Conservation (phyloP, 345 rosid species). For the Passiflora organensis region DNA sequence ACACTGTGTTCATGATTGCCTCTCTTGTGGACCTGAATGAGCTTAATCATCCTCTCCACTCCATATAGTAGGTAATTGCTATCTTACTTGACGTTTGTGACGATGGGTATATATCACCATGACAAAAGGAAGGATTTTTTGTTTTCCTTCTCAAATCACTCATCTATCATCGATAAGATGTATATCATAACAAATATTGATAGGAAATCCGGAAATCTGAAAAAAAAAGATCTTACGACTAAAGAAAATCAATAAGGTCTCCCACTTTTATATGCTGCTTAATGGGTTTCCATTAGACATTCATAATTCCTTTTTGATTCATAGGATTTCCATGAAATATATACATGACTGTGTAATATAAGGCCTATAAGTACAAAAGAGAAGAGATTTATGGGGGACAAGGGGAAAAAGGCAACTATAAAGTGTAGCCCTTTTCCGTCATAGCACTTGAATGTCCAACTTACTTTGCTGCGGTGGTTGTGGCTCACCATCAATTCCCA, state of each 20-base stretch:
- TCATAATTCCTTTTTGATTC: slow-evolving; percentile 6
- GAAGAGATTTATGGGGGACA: background rate
- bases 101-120: too few relatives aligned
- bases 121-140: too few relatives aligned
- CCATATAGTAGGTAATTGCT: too few relatives aligned
- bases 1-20: slow-evolving; percentile 4
- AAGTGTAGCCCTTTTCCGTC: slow-evolving; percentile 5
- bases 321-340: slow-evolving; percentile 11
- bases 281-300: background rate
- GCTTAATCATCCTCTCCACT: background rate
- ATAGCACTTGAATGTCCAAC: slow-evolving; percentile 39
- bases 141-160: too few relatives aligned
- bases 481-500: slow-evolving; percentile 20
- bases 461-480: slow-evolving; percentile 35
- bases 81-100: too few relatives aligned
- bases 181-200: too few relatives aligned
- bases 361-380: background rate
- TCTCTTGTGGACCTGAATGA: background rate
- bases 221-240: too few relatives aligned
- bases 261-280: too few relatives aligned
- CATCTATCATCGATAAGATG: too few relatives aligned
- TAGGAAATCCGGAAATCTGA: too few relatives aligned
- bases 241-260: too few relatives aligned
- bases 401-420: background rate
- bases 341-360: background rate